These are phyloP conservation scores for Pezicula neosporulosa DNA, from an alignment of 2,329 filamentous ascomycete genomes.

Conservation along the genomic window DNA sequence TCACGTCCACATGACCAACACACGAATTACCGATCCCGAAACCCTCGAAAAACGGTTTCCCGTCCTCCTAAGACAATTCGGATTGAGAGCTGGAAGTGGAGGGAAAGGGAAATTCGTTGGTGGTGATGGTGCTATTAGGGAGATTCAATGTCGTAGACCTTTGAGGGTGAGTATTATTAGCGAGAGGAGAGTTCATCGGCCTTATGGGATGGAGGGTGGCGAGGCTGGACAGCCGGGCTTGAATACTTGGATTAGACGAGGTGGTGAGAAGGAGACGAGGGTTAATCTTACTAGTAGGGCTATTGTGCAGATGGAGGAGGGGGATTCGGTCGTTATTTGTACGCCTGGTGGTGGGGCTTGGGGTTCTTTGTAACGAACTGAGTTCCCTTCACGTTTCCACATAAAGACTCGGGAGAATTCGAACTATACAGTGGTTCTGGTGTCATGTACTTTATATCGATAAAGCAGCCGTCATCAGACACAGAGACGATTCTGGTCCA, in stretches of 20 bases:
- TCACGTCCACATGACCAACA: conserved; percentile 68
- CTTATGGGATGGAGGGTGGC: conserved; percentile 80
- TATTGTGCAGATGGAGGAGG: too few species aligned
- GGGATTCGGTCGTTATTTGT: too few species aligned
- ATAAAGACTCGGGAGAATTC: too few species aligned
- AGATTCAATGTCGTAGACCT: conserved; percentile 74
- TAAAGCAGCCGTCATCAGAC: too few species aligned
- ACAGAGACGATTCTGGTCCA: too few species aligned
- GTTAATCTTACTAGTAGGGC: too few species aligned
- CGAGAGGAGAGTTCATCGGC: conserved; percentile 68
- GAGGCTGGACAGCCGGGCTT: conserved; percentile 71
- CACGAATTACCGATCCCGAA: conserved; percentile 74
- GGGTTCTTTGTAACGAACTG: too few species aligned
- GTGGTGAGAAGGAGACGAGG: too few species aligned
- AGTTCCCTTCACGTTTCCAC: too few species aligned
- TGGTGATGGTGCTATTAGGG: conserved; percentile 41
- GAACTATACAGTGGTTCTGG: too few species aligned
- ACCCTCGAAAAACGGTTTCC: conserved; percentile 73
- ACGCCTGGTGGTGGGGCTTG: too few species aligned
- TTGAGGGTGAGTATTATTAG: conserved; percentile 73
- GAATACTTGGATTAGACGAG: conserved; percentile 48
- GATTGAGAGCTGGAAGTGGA: conserved; percentile 55
- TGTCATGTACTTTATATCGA: too few species aligned
- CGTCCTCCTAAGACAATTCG: conserved; percentile 66
- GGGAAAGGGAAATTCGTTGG: conserved; percentile 46